phyloP scores from a whole-genome alignment of 129 eudicot genomes.

The Calendula officinalis region DNA sequence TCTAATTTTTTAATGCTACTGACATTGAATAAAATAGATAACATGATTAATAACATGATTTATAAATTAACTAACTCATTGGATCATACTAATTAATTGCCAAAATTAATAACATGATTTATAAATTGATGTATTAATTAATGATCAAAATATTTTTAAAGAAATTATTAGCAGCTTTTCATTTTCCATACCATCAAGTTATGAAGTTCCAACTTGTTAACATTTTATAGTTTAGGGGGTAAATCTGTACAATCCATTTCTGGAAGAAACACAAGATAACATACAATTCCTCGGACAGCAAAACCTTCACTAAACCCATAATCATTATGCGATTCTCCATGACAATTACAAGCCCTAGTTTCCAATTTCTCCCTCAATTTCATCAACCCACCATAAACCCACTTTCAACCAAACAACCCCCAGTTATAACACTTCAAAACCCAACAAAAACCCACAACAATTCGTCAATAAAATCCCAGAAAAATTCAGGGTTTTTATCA shows the following conservation, averaged over 20 bases:
- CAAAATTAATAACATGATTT: too few species aligned
- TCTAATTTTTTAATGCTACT: too few species aligned
- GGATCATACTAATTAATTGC: too few species aligned
- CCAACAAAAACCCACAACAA: conserved; percentile 17
- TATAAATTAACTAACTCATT: too few species aligned
- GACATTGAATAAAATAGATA: too few species aligned
- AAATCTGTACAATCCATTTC: not conserved
- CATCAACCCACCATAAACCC: conserved; percentile 27
- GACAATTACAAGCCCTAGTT: conserved; percentile 30
- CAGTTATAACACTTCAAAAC: conserved; percentile 14
- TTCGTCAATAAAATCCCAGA: conserved; percentile 28
- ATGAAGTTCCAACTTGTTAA: too few species aligned
- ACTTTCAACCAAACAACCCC: conserved; percentile 18
- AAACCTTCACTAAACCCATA: conserved; percentile 54
- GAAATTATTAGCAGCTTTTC: too few species aligned
- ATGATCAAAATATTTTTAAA: too few species aligned
- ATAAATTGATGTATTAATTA: too few species aligned
- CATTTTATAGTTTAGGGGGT: too few species aligned
- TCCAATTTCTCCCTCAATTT: conserved; percentile 33
- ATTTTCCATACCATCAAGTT: too few species aligned
- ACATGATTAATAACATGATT: too few species aligned
- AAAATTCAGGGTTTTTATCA: conserved; percentile 65
- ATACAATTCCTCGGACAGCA: conserved; percentile 6
- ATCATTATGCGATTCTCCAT: conserved; percentile 39
- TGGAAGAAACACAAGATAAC: conserved; percentile 23